Evolutionary conservation across 2,329 filamentous ascomycete species (phyloP).

Genomic region (Pyricularia grisea): DNA sequence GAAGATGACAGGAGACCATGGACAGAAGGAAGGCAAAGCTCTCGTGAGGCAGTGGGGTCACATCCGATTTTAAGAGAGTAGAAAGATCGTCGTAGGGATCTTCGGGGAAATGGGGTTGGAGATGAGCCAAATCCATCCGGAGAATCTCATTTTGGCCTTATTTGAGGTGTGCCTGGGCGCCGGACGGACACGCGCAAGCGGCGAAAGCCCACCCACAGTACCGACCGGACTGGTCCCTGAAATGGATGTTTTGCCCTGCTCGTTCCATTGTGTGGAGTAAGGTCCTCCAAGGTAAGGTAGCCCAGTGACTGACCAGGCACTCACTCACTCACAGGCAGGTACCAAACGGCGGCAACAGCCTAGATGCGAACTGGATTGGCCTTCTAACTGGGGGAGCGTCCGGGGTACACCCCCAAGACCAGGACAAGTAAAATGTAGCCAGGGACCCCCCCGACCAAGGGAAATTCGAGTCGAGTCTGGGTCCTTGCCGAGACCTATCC

Average conservation of each 20-base stretch:
- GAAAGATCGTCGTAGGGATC: background rate
- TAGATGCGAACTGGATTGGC: background rate
- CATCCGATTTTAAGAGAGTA: conserved; percentile 3
- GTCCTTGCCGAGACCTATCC: conserved; percentile 1
- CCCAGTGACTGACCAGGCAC: background rate
- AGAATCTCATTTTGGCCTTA: conserved; percentile 4
- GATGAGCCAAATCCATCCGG: conserved; percentile 3
- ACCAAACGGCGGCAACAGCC: background rate
- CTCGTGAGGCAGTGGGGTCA: background rate
- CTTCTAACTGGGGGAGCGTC: background rate
- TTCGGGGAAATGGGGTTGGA: background rate
- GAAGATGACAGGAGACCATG: background rate
- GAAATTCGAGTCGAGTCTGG: background rate
- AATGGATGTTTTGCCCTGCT: background rate
- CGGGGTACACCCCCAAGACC: background rate
- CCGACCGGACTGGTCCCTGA: background rate
- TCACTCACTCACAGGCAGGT: background rate
- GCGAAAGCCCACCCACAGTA: background rate
- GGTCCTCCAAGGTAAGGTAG: background rate
- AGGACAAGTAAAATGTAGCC: background rate
- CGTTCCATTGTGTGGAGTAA: background rate
- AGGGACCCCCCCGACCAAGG: background rate
- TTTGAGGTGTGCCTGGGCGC: background rate
- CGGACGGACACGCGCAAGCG: background rate
- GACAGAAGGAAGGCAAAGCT: background rate